Evolutionary conservation across 345 rosid genomes (phyloP).

Genomic region (Eucalyptus sideroxylon): DNA sequence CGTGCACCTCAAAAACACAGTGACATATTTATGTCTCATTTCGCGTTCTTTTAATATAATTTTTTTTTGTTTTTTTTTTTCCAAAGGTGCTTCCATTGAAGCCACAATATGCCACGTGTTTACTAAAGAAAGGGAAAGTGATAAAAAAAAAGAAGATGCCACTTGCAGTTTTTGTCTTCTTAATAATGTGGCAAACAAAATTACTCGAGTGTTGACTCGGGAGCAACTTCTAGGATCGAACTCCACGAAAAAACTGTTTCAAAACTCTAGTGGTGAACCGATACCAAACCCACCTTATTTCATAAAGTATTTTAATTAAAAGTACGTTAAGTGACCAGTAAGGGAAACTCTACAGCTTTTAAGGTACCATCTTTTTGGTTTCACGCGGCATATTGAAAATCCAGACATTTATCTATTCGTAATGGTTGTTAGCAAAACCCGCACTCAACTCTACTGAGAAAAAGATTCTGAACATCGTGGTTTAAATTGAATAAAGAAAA

Average conservation of each 20-base stretch:
- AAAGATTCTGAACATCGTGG: background rate
- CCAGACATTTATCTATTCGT: background rate
- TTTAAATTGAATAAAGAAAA: background rate
- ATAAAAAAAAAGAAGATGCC: background rate
- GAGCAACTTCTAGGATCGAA: background rate
- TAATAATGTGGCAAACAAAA: background rate
- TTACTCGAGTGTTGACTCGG: background rate
- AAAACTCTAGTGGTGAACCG: background rate
- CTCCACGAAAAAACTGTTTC: background rate
- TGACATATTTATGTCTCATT: background rate
- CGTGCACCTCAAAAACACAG: fast-evolving
- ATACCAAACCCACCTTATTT: background rate
- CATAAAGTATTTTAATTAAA: background rate
- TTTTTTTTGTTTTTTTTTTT: too few relatives aligned
- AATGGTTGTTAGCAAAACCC: background rate
- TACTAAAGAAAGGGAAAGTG: background rate
- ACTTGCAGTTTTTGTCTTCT: background rate
- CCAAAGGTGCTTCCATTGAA: background rate
- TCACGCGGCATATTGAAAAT: background rate
- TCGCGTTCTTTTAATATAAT: too few relatives aligned
- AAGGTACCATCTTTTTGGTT: background rate
- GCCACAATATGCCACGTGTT: background rate
- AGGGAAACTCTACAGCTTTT: background rate
- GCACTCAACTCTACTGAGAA: background rate
- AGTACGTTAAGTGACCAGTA: background rate